Evolutionary conservation across 441 rosid species (phyloP), one percentile per base, ranked within the genome.

Genomic region (Viola pubescens): DNA sequence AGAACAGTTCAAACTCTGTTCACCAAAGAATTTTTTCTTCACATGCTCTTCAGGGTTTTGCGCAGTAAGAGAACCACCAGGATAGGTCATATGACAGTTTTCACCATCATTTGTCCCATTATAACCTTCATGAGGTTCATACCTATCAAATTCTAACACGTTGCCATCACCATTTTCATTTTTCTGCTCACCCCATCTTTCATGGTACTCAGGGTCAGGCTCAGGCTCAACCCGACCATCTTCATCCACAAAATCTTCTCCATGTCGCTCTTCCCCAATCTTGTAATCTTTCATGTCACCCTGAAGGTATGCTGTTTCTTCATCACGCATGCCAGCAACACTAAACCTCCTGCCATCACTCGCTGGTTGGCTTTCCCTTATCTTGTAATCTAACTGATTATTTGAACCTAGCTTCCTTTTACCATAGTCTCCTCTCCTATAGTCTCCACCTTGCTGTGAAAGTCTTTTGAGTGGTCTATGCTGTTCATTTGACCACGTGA

Each of bases 401-500:
- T 67, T 67, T 50, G 70, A 51, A 62, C 44, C 66, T 48, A 62
- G 54, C 37, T 62, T 67, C 58, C 69, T 60, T 39, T 56, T 26
- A 14, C 70, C 60, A 4, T 58, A 58, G 37, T 43, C 72, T 14
- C 8, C 59, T 7, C 56, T 54, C 56, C 54, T 65, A 54, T 71
- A 65, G 50, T 67, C 48, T 48, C 68, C 51, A 63, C 16, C 50
- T 52, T 64, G 57, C 58, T 70, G 69, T 49, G 65, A 58, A 53
- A 53, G 54, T 44, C 60, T 75, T 58, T 66, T 60, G 63, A 46
- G 40, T 48, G 69, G 65, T 59, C 57, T 75, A 46, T 80, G 83
- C 67, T 82, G 87, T 64, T 75, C 71, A 16, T 77, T 79, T 37
- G 87, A 82, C 84, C 84, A 79, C 4, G 75, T 41, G 56, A 79